These are phyloP conservation scores for Fusarium scirpi DNA, from an alignment of 2,329 filamentous ascomycete species.

Conservation along the genomic window DNA sequence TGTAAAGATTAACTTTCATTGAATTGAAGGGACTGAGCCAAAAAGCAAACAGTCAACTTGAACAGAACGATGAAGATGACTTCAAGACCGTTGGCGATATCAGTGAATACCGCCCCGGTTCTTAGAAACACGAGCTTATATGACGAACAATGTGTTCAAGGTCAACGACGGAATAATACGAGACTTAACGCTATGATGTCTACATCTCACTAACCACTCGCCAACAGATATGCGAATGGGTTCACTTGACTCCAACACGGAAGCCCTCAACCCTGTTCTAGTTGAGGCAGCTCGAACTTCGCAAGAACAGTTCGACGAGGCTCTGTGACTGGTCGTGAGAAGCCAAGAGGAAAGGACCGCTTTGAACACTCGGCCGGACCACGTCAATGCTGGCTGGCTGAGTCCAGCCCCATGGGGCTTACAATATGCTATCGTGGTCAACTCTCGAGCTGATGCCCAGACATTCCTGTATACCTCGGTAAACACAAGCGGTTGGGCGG, in stretches of 20 bases:
- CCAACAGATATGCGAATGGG: not conserved
- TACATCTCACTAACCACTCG: not conserved
- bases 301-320: not conserved
- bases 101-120: not conserved
- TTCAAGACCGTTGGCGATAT: not conserved
- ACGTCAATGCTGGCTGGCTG: not conserved
- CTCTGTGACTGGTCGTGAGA: not conserved
- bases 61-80: not conserved
- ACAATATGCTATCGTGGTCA: not conserved
- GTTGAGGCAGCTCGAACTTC: not conserved
- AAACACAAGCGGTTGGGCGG: not conserved
- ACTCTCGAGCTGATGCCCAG: not conserved
- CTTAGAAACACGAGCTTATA: not conserved
- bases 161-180: not conserved
- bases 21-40: not conserved
- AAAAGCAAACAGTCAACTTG: not conserved
- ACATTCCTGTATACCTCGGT: not conserved
- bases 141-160: too few species aligned
- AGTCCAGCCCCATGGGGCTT: not conserved
- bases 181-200: not conserved
- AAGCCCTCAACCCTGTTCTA: not conserved
- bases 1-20: not conserved
- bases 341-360: not conserved
- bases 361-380: not conserved
- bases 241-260: not conserved